phyloP scores from a whole-genome alignment of 768 basidiomycete species.

The Termitomyces sp. region DNA sequence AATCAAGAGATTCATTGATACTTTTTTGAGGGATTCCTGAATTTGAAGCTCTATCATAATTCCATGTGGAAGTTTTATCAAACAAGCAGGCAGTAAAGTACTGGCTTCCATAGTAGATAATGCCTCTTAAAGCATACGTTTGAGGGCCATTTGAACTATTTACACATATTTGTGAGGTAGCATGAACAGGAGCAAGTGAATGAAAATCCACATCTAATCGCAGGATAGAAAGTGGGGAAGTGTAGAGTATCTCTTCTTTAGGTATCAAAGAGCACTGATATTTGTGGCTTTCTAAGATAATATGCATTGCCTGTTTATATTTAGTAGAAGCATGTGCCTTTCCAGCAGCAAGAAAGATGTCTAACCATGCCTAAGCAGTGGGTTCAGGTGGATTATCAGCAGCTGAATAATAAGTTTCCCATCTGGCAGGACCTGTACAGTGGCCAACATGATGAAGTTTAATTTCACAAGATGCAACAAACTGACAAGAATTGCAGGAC shows the following conservation, averaged over 20 bases:
- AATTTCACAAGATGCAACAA: no score
- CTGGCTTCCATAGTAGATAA: neutral
- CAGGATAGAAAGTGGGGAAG: neutral
- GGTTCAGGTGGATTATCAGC: neutral
- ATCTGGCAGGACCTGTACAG: constrained; percentile 3
- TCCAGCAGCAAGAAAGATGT: neutral
- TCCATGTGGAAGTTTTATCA: neutral
- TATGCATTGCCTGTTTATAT: neutral
- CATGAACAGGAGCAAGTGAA: neutral
- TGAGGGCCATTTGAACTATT: neutral
- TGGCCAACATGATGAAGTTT: constrained; percentile 23
- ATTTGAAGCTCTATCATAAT: neutral
- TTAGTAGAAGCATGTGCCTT: neutral
- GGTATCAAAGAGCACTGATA: neutral
- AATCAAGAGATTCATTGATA: no score
- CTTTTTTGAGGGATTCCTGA: neutral
- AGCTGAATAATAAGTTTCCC: neutral
- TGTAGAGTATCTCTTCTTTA: neutral
- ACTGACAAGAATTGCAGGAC: no score
- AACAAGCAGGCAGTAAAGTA: neutral
- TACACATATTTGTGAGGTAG: neutral
- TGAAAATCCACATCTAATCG: neutral
- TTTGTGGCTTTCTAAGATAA: neutral
- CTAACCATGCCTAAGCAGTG: neutral
- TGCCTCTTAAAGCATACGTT: neutral